phyloP scores from a whole-genome alignment of 371 early-diverging fungal genomes.

The Mucor velutinosus region DNA sequence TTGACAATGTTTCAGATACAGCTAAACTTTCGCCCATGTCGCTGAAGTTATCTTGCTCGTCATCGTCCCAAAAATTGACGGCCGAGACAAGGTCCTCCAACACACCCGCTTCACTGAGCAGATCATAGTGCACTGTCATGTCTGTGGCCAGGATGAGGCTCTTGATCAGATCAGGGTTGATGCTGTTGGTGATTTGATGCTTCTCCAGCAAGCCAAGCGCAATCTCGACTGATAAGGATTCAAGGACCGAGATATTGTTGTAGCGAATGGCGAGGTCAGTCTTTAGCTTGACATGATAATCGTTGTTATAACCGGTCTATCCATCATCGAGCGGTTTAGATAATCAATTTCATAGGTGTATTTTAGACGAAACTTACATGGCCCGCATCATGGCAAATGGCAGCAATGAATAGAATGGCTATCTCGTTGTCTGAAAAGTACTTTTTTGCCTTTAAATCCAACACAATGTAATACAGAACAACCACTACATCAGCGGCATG shows the following conservation, averaged over 20 bases:
- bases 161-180: not conserved
- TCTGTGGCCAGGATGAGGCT: constrained; percentile 75
- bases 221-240: constrained; percentile 76
- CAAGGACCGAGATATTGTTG: constrained; percentile 76
- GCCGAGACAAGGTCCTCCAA: constrained; percentile 18
- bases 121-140: constrained; percentile 77
- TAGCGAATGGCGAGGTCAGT: constrained; percentile 67
- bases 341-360: not conserved
- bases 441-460: constrained; percentile 58
- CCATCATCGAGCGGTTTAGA: not conserved
- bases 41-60: not conserved
- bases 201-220: constrained; percentile 61
- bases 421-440: constrained; percentile 66
- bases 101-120: constrained; percentile 54
- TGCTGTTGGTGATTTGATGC: constrained; percentile 46
- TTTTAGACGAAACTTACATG: constrained; percentile 83
- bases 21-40: not conserved
- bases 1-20: constrained; percentile 3
- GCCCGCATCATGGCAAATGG: constrained; percentile 86
- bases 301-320: constrained; percentile 85
- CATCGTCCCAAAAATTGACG: not conserved
- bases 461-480: constrained; percentile 71
- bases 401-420: constrained; percentile 73
- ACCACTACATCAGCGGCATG: constrained; percentile 83
- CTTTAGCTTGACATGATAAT: constrained; percentile 79